Conservation (phyloP, 108 stramenopile genomes). For the Hondaea fermentalgiana region DNA sequence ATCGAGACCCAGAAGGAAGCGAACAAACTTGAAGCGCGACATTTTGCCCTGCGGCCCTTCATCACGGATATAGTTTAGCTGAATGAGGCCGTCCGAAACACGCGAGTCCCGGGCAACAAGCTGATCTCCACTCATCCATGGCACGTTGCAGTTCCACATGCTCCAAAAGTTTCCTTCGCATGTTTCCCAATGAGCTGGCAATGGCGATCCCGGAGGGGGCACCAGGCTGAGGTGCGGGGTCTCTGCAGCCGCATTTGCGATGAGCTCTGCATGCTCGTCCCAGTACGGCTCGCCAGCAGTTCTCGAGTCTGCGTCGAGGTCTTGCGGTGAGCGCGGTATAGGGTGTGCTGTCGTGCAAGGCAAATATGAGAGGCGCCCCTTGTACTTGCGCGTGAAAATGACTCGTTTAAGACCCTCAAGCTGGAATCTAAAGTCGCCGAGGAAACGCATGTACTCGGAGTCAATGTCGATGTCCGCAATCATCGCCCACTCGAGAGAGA, state of each 20-base stretch:
- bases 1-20: neutral
- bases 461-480: neutral
- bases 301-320: neutral
- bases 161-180: neutral
- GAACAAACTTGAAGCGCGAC: neutral
- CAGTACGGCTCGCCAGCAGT: neutral
- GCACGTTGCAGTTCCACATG: constrained; percentile 16
- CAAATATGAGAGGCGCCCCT: neutral
- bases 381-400: neutral
- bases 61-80: neutral
- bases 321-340: neutral
- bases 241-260: neutral
- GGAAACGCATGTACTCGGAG: neutral
- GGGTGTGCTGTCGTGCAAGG: neutral
- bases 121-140: neutral
- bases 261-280: neutral
- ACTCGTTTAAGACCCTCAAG: neutral
- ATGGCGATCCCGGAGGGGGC: neutral
- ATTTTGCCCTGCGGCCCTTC: neutral
- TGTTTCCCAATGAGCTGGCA: neutral
- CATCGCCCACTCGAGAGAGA: constrained; percentile 2
- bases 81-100: neutral
- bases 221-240: neutral
- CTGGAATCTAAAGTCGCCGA: neutral
- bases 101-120: neutral